Conservation (phyloP, 2,329 filamentous ascomycete species). For the Ascochyta koolunga region DNA sequence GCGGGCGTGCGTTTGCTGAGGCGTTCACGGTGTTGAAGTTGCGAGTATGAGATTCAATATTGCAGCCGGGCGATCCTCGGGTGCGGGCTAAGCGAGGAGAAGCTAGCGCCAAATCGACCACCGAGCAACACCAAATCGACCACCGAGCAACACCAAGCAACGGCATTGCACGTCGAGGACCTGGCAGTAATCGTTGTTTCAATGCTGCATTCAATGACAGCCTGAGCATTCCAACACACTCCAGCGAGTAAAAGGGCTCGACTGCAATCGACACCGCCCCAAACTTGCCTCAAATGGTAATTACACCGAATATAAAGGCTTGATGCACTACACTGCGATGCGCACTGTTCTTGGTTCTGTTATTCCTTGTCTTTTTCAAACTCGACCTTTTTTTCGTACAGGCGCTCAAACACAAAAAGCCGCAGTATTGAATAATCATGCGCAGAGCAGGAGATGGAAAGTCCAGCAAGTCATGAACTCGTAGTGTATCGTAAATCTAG, state of each 20-base stretch:
- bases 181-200: too few relatives aligned
- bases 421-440: too few relatives aligned
- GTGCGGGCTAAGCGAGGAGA: conserved; percentile 32
- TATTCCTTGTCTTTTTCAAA: too few relatives aligned
- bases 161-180: neutral
- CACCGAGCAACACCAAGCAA: neutral
- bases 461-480: neutral
- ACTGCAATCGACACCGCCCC: neutral
- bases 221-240: neutral
- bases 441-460: too few relatives aligned
- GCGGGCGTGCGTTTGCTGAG: conserved; percentile 36
- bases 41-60: conserved; percentile 31
- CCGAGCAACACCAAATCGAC: neutral
- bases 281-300: neutral
- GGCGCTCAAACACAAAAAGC: too few relatives aligned
- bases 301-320: neutral
- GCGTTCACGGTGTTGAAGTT: conserved; percentile 32
- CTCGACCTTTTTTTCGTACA: too few relatives aligned
- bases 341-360: neutral
- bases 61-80: conserved; percentile 32
- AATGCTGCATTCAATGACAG: too few relatives aligned
- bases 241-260: neutral
- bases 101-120: conserved; percentile 7
- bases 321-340: neutral
- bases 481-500: neutral